Evolutionary conservation across 1,284 basidiomycete genomes (phyloP).

Genomic region (Mycosarcoma mackinlayi): DNA sequence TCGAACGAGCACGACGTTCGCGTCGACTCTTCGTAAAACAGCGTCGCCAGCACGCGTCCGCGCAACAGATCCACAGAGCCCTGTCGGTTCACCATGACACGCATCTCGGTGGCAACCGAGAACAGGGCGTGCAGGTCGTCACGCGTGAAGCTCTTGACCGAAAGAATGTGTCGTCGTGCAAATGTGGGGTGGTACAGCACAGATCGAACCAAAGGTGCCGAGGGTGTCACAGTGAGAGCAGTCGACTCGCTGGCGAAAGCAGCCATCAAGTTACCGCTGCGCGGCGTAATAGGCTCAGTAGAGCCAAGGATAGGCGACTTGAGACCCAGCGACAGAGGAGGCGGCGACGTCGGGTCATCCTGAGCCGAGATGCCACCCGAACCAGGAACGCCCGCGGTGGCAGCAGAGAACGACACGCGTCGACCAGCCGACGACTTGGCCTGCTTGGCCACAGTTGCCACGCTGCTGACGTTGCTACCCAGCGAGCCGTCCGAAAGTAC

Average conservation of each 20-base stretch:
- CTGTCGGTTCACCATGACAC: conserved; percentile 90
- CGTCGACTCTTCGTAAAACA: conserved; percentile 98
- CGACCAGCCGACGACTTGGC: conserved; percentile 45
- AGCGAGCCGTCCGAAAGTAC: conserved; percentile 74
- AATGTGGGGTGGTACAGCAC: conserved; percentile 73
- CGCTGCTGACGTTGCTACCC: conserved; percentile 85
- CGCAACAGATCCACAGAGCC: conserved; percentile 89
- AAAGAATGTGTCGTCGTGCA: conserved; percentile 85
- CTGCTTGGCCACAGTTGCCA: conserved; percentile 68
- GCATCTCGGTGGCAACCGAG: conserved; percentile 95
- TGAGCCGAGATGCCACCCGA: conserved; percentile 39
- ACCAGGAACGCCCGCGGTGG: conserved; percentile 19
- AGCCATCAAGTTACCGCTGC: conserved; percentile 42
- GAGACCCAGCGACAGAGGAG: conserved; percentile 41
- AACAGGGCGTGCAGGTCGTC: conserved; percentile 94
- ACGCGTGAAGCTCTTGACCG: conserved; percentile 91
- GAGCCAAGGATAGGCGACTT: conserved; percentile 59
- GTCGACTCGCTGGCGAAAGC: conserved; percentile 41
- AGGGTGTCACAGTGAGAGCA: conserved; percentile 22
- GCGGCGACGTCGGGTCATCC: conserved; percentile 58
- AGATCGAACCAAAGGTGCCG: conserved; percentile 39
- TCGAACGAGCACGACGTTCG: conserved; percentile 91
- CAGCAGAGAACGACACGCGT: conserved; percentile 46
- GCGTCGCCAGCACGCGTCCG: conserved; percentile 90
- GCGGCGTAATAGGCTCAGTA: conserved; percentile 31